A percentile compares a stretch with the other conserved stretches of the same genome.
Conservation (phyloP, 768 basidiomycete genomes). For the Boletus patriciae region DNA sequence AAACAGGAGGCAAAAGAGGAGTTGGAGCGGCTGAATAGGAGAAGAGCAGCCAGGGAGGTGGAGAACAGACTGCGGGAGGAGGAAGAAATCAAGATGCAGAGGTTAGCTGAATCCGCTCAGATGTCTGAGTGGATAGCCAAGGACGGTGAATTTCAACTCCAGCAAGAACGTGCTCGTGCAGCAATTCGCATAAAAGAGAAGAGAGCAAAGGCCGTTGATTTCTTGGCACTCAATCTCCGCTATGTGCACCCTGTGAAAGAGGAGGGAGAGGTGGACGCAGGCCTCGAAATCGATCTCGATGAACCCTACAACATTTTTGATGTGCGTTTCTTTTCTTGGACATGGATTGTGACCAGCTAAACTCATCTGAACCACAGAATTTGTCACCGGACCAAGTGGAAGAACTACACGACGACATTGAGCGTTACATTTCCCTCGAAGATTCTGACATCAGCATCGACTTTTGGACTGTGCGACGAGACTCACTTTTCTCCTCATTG, state of each 20-base stretch:
- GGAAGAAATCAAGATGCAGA: constrained; percentile 86
- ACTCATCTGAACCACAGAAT: constrained; percentile 51
- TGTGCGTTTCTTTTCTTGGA: constrained; percentile 45
- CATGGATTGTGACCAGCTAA: not conserved
- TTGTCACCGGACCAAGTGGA: constrained; percentile 84
- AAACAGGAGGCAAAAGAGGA: constrained; percentile 94
- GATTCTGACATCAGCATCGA: constrained; percentile 83
- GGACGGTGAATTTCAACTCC: constrained; percentile 95
- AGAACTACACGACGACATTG: constrained; percentile 93
- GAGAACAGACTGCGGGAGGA: constrained; percentile 88
- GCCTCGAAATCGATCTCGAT: constrained; percentile 95
- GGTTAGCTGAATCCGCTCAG: constrained; percentile 90
- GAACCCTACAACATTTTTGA: constrained; percentile 98
- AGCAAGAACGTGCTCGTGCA: constrained; percentile 88
- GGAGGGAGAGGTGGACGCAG: constrained; percentile 81
- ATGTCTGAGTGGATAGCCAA: constrained; percentile 98
- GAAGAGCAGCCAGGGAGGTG: constrained; percentile 89
- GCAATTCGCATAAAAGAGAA: constrained; percentile 95
- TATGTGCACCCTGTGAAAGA: constrained; percentile 79
- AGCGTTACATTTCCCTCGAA: constrained; percentile 87
- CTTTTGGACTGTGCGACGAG: constrained; percentile 85
- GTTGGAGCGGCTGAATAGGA: constrained; percentile 83
- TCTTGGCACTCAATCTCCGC: constrained; percentile 91
- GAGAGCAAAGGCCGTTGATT: constrained; percentile 98
- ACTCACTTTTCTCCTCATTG: not conserved